Evolutionary conservation across 2,329 filamentous ascomycete genomes (phyloP).

Genomic region (Colletotrichum truncatum): DNA sequence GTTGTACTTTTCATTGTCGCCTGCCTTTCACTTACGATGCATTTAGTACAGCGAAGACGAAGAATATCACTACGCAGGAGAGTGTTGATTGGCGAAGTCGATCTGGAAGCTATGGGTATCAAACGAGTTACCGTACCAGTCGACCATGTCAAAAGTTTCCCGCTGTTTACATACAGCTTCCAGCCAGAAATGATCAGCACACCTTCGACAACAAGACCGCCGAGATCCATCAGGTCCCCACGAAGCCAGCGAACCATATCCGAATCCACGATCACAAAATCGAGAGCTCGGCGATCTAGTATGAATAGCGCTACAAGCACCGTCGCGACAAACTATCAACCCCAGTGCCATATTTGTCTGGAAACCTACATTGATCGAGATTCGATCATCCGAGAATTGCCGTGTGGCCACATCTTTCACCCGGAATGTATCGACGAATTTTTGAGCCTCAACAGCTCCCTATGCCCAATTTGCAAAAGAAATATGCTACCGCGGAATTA

Average conservation of each 20-base stretch:
- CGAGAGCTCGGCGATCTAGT: slow-evolving; percentile 49
- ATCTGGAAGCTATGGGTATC: slow-evolving; percentile 87
- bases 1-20: slow-evolving; percentile 75
- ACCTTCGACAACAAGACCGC: slow-evolving; percentile 48
- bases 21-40: slow-evolving; percentile 76
- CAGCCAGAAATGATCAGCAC: slow-evolving; percentile 52
- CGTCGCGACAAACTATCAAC: slow-evolving; percentile 72
- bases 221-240: slow-evolving; percentile 38
- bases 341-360: slow-evolving; percentile 89
- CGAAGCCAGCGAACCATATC: slow-evolving; percentile 29
- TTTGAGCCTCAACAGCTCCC: slow-evolving; percentile 78
- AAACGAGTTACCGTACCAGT: slow-evolving; percentile 82
- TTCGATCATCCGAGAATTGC: slow-evolving; percentile 83
- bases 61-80: slow-evolving; percentile 74
- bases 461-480: slow-evolving; percentile 92
- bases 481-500: slow-evolving; percentile 77
- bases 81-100: slow-evolving; percentile 81
- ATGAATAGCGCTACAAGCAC: slow-evolving; percentile 45
- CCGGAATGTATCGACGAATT: slow-evolving; percentile 91
- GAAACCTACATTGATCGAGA: slow-evolving; percentile 77
- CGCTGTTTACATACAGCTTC: slow-evolving; percentile 79
- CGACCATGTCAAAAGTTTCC: slow-evolving; percentile 76
- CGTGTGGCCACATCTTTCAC: slow-evolving; percentile 94
- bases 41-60: slow-evolving; percentile 77
- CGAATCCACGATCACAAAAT: slow-evolving; percentile 16